A percentile compares a stretch with the other conserved stretches of the same genome.
These are phyloP conservation scores for Perilla frutescens DNA, from an alignment of 257 asterid genomes.

Conservation along the genomic window DNA sequence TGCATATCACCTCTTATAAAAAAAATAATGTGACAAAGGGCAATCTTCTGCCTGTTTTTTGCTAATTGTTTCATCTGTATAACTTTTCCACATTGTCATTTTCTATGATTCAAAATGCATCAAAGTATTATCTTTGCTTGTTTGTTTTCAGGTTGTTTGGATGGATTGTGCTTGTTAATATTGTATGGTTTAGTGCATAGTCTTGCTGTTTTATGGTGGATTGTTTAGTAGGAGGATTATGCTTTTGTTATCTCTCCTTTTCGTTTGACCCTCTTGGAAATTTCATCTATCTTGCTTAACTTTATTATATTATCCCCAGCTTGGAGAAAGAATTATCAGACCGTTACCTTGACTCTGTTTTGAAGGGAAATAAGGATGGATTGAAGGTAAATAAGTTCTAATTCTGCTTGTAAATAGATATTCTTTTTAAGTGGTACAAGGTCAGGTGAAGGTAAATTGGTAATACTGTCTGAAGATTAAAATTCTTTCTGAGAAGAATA, in stretches of 20 bases:
- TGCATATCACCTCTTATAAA: too few species aligned
- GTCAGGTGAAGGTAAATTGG: constrained; percentile 75
- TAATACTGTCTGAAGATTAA: constrained; percentile 5
- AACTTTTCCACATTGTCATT: neutral
- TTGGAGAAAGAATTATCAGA: constrained; percentile 96
- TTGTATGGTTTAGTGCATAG: neutral
- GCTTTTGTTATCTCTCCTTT: constrained; percentile 26
- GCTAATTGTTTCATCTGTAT: neutral
- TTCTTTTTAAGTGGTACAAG: constrained; percentile 44
- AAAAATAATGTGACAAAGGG: too few species aligned
- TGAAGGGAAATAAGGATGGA: constrained; percentile 97
- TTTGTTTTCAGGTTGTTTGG: neutral
- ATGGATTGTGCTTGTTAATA: neutral
- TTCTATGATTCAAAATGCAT: neutral
- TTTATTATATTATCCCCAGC: constrained; percentile 48
- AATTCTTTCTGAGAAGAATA: constrained; percentile 40
- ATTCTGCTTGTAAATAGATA: constrained; percentile 19
- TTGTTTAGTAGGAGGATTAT: constrained; percentile 15
- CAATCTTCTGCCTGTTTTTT: neutral
- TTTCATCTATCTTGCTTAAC: constrained; percentile 27
- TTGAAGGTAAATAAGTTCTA: constrained; percentile 63
- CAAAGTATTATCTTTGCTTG: neutral
- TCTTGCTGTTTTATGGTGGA: constrained; percentile 13
- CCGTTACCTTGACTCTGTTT: constrained; percentile 91
- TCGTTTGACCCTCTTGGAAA: neutral